Evolutionary conservation across 345 rosid species (phyloP).

Genomic region (Sisymbrium irio): DNA sequence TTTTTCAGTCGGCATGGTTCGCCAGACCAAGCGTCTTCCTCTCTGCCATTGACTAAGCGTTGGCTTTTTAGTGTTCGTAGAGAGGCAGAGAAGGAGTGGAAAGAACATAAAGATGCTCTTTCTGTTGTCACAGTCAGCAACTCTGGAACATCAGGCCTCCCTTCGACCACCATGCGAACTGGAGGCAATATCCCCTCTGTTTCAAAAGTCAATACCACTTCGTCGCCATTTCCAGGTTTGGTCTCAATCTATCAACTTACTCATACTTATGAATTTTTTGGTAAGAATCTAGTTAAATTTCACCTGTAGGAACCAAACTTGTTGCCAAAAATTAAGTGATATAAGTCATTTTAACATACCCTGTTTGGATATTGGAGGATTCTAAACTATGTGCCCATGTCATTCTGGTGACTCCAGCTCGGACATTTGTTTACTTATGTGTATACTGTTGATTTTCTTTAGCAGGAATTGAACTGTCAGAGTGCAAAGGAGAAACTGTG

Average conservation of each 20-base stretch:
- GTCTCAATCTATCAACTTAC: neutral
- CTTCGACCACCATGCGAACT: slow-evolving; percentile 61
- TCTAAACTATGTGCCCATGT: no score
- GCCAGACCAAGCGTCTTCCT: slow-evolving; percentile 45
- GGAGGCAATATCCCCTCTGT: slow-evolving; percentile 61
- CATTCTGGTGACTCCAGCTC: neutral
- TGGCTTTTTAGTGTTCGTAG: slow-evolving; percentile 63
- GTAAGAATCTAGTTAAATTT: neutral
- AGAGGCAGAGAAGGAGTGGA: slow-evolving; percentile 69
- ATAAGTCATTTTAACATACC: neutral
- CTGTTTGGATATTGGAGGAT: no score
- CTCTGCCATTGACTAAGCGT: slow-evolving; percentile 51
- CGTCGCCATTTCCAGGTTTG: slow-evolving; percentile 42
- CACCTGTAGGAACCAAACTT: neutral
- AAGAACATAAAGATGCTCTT: slow-evolving; percentile 55
- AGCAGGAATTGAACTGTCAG: slow-evolving; percentile 51
- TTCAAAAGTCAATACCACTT: slow-evolving; percentile 31
- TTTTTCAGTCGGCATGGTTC: slow-evolving; percentile 58
- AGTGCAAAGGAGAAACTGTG: slow-evolving; percentile 66
- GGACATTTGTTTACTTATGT: slow-evolving; percentile 10
- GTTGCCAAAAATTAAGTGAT: neutral
- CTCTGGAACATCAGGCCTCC: slow-evolving; percentile 48
- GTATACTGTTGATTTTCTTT: slow-evolving; percentile 10
- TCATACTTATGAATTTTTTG: neutral
- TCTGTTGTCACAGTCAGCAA: slow-evolving; percentile 38